Percentiles rank a stretch among this genome's conserved stretches.
Evolutionary conservation across 1,139 yeast genomes (phyloP).

Genomic region (Hansenula lynferdii): DNA sequence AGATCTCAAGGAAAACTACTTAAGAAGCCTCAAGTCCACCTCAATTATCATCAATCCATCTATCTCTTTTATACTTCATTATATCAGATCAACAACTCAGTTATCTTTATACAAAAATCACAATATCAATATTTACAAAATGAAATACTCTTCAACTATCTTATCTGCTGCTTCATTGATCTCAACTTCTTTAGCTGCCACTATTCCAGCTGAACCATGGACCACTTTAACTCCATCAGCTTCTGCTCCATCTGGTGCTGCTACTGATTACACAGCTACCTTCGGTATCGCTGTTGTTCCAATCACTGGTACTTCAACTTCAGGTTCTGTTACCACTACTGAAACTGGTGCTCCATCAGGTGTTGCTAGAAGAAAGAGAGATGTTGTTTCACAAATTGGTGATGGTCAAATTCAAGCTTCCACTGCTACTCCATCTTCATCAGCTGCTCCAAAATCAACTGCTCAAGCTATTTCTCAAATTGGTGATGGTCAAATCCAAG

Average conservation of each 20-base stretch:
- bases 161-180: slow-evolving; percentile 37
- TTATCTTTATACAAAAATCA: no score
- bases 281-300: slow-evolving; percentile 70
- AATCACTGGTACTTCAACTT: slow-evolving; percentile 31
- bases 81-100: not conserved
- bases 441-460: slow-evolving; percentile 12
- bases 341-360: slow-evolving; percentile 17
- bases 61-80: no score
- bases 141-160: slow-evolving; percentile 28
- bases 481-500: slow-evolving; percentile 60
- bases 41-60: not conserved
- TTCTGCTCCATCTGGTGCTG: slow-evolving; percentile 46
- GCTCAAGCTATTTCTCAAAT: slow-evolving; percentile 37
- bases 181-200: slow-evolving; percentile 50
- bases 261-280: slow-evolving; percentile 50
- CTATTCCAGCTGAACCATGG: slow-evolving; percentile 65
- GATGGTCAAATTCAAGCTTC: slow-evolving; percentile 62
- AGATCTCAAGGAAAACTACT: not conserved
- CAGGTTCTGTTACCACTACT: slow-evolving; percentile 3
- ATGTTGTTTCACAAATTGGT: slow-evolving; percentile 41
- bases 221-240: slow-evolving; percentile 62
- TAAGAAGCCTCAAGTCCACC: not conserved
- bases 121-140: no score
- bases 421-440: slow-evolving; percentile 31
- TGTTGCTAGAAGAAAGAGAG: slow-evolving; percentile 33